Evolutionary conservation across 2,329 filamentous ascomycete genomes (phyloP).

Genomic region (Ceratocystis ficicola): DNA sequence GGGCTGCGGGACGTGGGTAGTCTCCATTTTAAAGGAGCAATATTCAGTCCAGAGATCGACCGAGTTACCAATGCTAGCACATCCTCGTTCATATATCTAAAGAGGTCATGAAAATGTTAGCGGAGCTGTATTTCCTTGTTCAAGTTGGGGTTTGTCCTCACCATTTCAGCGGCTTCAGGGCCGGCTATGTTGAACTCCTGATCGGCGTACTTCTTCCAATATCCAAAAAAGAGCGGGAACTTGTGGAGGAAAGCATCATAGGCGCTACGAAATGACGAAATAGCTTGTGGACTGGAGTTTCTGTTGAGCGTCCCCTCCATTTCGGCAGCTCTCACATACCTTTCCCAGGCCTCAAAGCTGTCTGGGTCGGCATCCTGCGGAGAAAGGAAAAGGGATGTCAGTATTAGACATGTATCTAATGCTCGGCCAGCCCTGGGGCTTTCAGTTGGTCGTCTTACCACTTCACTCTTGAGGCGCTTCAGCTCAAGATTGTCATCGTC

Average conservation of each 20-base stretch:
- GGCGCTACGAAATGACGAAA: constrained; percentile 71
- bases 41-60: constrained; percentile 97
- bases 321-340: constrained; percentile 71
- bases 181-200: constrained; percentile 94
- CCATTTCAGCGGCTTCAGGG: constrained; percentile 94
- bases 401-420: background rate
- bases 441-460: constrained; percentile 46
- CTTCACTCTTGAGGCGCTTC: constrained; percentile 62
- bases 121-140: background rate
- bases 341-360: constrained; percentile 92
- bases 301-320: constrained; percentile 90
- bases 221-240: constrained; percentile 90
- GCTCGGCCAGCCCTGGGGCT: background rate
- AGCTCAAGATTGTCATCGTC: constrained; percentile 77
- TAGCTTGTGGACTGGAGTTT: constrained; percentile 89
- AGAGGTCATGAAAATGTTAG: constrained; percentile 7
- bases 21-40: constrained; percentile 95
- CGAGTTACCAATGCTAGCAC: constrained; percentile 83
- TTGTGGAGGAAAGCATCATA: constrained; percentile 91
- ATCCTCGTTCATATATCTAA: constrained; percentile 87
- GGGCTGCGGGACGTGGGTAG: constrained; percentile 82
- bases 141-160: constrained; percentile 30
- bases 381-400: background rate
- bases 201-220: constrained; percentile 99
- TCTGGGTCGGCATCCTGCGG: constrained; percentile 58